Percentiles rank a stretch among this genome's conserved stretches.
Evolutionary conservation across 2,329 filamentous ascomycete species (phyloP).

Genomic region (Neofusicoccum ribis): DNA sequence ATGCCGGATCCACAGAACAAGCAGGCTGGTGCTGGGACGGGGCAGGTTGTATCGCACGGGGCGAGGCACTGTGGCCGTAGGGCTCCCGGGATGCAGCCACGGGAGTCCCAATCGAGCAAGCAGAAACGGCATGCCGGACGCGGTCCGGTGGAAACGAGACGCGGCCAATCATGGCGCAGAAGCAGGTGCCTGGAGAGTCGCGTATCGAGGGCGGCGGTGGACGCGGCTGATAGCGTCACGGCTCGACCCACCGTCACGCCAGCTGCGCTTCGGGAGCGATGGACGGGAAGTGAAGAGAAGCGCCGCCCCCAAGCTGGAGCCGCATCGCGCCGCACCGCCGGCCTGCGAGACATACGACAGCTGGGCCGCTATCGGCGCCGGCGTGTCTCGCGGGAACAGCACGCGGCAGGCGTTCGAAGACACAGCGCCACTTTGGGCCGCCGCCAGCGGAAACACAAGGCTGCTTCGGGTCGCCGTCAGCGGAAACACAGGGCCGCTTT

Average conservation of each 20-base stretch:
- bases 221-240: slow-evolving; percentile 1
- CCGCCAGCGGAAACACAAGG: no score
- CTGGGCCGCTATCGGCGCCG: slow-evolving; percentile 6
- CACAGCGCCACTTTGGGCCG: no score
- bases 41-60: slow-evolving; percentile 18
- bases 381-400: background rate
- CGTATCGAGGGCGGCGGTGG: slow-evolving; percentile 3
- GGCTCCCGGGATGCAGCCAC: background rate
- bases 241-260: slow-evolving; percentile 20
- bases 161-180: background rate
- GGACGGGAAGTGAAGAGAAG: slow-evolving; percentile 12
- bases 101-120: background rate
- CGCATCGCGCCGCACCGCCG: background rate
- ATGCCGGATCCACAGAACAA: background rate
- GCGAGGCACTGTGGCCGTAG: background rate
- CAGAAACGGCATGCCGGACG: slow-evolving; percentile 12
- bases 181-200: background rate
- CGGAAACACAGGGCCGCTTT: no score
- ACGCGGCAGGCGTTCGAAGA: background rate
- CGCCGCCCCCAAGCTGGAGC: background rate
- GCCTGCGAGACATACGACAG: background rate
- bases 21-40: background rate
- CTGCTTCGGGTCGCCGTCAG: no score
- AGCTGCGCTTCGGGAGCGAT: slow-evolving; percentile 14
- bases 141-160: background rate